Evolutionary conservation across 1,139 yeast species (phyloP).

Genomic region (Taphrina deformans): DNA sequence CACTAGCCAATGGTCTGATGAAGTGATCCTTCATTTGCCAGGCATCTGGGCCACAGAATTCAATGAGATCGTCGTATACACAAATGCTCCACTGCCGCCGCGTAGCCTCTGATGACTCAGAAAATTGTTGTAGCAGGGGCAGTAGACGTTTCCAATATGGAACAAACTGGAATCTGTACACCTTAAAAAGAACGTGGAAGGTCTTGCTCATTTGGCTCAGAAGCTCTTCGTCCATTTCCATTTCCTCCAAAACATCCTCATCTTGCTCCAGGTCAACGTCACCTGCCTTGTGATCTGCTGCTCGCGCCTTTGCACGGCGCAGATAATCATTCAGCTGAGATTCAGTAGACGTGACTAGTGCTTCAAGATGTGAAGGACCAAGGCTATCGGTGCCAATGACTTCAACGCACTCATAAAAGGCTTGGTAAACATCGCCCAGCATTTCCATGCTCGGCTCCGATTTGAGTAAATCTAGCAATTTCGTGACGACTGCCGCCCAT

Average conservation of each 20-base stretch:
- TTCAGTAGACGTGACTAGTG: conserved; percentile 61
- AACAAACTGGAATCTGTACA: conserved; percentile 59
- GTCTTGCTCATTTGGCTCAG: conserved; percentile 77
- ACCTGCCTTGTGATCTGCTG: conserved; percentile 63
- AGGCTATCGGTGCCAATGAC: conserved; percentile 64
- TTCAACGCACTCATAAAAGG: conserved; percentile 67
- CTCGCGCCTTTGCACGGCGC: conserved; percentile 70
- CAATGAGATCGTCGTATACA: conserved; percentile 75
- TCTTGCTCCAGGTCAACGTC: conserved; percentile 62
- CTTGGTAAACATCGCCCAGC: conserved; percentile 70
- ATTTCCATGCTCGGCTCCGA: conserved; percentile 85
- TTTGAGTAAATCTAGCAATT: conserved; percentile 65
- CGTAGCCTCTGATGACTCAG: conserved; percentile 64
- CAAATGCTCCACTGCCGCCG: conserved; percentile 77
- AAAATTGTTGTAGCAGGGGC: conserved; percentile 44
- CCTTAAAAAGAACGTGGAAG: conserved; percentile 70
- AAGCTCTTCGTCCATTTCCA: conserved; percentile 74
- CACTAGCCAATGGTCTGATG: conserved; percentile 61
- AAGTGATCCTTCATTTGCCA: conserved; percentile 65
- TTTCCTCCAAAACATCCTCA: conserved; percentile 66
- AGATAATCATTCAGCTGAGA: conserved; percentile 66
- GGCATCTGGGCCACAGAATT: conserved; percentile 71
- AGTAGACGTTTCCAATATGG: conserved; percentile 58
- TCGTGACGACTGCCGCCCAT: conserved; percentile 72
- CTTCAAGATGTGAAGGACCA: conserved; percentile 57